These are phyloP conservation scores for Venturia carpophila DNA, from an alignment of 2,329 filamentous ascomycete species.

Conservation along the genomic window DNA sequence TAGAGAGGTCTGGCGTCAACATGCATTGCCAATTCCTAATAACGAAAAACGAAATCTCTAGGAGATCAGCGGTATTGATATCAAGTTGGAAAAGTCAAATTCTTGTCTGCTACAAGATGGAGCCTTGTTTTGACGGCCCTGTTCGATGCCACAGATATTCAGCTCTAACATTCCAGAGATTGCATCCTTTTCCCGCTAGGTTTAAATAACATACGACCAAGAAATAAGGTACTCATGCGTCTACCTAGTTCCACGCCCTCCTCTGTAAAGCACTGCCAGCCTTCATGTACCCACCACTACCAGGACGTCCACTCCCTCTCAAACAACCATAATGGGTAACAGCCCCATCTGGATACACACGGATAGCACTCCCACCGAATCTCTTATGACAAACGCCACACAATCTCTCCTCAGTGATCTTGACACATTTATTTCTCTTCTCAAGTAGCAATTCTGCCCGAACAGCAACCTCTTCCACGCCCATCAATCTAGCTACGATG, in stretches of 20 bases:
- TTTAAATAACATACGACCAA: too few relatives aligned
- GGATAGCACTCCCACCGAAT: slow-evolving; percentile 81
- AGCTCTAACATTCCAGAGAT: too few relatives aligned
- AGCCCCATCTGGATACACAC: slow-evolving; percentile 67
- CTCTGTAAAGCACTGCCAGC: neutral
- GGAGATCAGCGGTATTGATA: too few relatives aligned
- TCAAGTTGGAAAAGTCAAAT: too few relatives aligned
- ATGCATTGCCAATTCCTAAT: too few relatives aligned
- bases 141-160: too few relatives aligned
- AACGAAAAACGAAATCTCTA: too few relatives aligned
- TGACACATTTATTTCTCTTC: slow-evolving; percentile 57
- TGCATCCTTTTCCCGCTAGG: too few relatives aligned
- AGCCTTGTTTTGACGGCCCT: too few relatives aligned
- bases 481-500: slow-evolving; percentile 67
- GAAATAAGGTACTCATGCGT: neutral
- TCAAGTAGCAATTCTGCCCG: slow-evolving; percentile 69
- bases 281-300: neutral
- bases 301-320: slow-evolving; percentile 24
- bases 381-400: slow-evolving; percentile 92
- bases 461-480: slow-evolving; percentile 68
- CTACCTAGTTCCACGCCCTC: neutral
- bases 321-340: slow-evolving; percentile 45
- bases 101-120: too few relatives aligned
- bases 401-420: slow-evolving; percentile 78
- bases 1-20: too few relatives aligned